phyloP scores from a whole-genome alignment of 768 basidiomycete species.

The Phaeotremella skinneri region DNA sequence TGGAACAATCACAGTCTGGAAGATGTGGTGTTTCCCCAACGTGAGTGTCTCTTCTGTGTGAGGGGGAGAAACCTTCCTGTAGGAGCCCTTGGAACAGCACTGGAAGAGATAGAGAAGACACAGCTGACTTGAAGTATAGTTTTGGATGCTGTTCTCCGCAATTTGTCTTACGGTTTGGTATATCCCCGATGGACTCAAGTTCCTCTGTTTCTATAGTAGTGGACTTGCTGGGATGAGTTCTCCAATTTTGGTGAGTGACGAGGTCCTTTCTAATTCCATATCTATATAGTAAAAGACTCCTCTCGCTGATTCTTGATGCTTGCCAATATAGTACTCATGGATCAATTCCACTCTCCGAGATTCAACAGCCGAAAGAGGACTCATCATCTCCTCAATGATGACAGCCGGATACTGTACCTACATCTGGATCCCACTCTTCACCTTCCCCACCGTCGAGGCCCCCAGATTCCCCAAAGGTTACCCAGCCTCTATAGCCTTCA shows the following conservation, averaged over 20 bases:
- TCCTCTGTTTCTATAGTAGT: slow-evolving; percentile 36
- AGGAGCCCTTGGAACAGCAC: too few relatives aligned
- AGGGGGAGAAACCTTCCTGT: neutral
- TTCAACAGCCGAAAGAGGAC: slow-evolving; percentile 29
- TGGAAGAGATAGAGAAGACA: too few relatives aligned
- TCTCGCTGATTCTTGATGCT: neutral
- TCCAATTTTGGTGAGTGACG: slow-evolving; percentile 25
- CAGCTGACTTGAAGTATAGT: neutral
- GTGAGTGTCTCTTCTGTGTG: slow-evolving; percentile 5
- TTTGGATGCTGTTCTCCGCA: slow-evolving; percentile 15
- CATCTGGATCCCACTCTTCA: slow-evolving; percentile 40
- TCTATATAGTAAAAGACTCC: too few relatives aligned
- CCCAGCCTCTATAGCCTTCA: slow-evolving; percentile 34
- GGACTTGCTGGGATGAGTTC: slow-evolving; percentile 27
- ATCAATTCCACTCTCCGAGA: slow-evolving; percentile 26
- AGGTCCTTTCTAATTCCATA: neutral
- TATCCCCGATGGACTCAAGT: slow-evolving; percentile 38
- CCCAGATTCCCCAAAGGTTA: slow-evolving; percentile 36
- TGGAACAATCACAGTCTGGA: slow-evolving; percentile 10
- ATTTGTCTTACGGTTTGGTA: slow-evolving; percentile 37
- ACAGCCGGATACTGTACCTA: slow-evolving; percentile 31
- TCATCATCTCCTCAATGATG: slow-evolving; percentile 40
- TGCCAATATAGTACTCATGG: slow-evolving; percentile 22
- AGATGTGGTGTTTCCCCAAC: slow-evolving; percentile 25
- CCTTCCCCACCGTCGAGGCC: slow-evolving; percentile 40